Evolutionary conservation across 805 yeast genomes (phyloP).

Genomic region (Candida broadrunensis): DNA sequence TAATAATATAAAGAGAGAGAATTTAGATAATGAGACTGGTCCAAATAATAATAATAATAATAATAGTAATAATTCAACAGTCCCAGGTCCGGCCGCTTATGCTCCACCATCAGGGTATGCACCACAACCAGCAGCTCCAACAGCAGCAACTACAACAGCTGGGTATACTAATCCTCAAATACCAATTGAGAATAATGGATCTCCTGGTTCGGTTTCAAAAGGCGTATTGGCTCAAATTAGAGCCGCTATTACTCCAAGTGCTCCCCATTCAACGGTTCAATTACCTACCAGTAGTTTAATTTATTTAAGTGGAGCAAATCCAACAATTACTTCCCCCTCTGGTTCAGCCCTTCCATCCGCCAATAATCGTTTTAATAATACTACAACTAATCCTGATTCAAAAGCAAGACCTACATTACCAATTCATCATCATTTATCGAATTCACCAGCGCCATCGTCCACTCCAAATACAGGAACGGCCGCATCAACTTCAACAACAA

Average conservation of each 20-base stretch:
- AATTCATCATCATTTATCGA: neutral
- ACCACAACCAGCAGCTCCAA: neutral
- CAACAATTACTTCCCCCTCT: constrained; percentile 2
- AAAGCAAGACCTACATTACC: neutral
- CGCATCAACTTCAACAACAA: neutral
- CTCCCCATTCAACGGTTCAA: neutral
- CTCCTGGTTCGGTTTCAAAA: neutral
- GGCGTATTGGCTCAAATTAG: neutral
- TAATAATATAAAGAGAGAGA: neutral
- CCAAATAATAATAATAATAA: neutral
- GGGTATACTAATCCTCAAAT: neutral
- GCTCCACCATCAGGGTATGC: neutral
- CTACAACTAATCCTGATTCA: neutral
- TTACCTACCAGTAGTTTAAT: neutral
- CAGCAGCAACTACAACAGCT: neutral
- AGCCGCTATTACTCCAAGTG: neutral
- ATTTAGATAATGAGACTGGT: neutral
- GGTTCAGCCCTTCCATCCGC: neutral
- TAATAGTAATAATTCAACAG: neutral
- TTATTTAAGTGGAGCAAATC: neutral
- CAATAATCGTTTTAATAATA: neutral
- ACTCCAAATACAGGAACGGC: neutral
- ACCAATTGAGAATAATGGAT: neutral
- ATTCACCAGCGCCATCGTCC: neutral
- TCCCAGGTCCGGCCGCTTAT: neutral